A percentile compares a stretch with the other conserved stretches of the same genome.
These are phyloP conservation scores for Rhazya stricta DNA, from an alignment of 257 asterid species.

Conservation along the genomic window DNA sequence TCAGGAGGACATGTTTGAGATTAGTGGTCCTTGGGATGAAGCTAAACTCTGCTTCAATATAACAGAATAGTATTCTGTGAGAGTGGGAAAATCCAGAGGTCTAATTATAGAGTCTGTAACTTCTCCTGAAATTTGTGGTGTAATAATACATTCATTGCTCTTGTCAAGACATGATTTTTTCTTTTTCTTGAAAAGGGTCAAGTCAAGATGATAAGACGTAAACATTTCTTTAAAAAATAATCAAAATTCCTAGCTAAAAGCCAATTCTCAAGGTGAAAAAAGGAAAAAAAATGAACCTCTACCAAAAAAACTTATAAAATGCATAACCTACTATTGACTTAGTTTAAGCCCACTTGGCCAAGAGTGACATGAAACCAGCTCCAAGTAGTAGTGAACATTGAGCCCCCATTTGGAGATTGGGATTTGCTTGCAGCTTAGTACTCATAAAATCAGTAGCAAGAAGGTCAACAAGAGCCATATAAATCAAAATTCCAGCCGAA, in stretches of 20 bases:
- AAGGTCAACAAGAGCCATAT: slow-evolving; percentile 37
- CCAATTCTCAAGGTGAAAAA: no score
- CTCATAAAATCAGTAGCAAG: slow-evolving; percentile 31
- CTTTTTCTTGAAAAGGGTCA: no score
- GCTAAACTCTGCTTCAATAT: slow-evolving; percentile 83
- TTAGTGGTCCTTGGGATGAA: slow-evolving; percentile 97
- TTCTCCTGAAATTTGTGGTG: not conserved
- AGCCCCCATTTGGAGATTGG: slow-evolving; percentile 21
- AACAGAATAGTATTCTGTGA: slow-evolving; percentile 33
- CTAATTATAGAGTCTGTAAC: not conserved
- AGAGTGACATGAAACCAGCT: slow-evolving; percentile 27
- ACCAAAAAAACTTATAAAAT: not conserved
- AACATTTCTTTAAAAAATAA: no score
- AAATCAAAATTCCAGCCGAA: slow-evolving; percentile 32
- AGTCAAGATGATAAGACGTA: no score
- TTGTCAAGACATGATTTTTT: no score
- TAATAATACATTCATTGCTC: no score
- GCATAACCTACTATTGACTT: not conserved
- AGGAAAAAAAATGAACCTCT: no score
- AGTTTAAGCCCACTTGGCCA: slow-evolving; percentile 29
- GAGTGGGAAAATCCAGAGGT: not conserved
- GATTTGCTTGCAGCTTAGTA: slow-evolving; percentile 19
- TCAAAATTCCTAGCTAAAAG: no score
- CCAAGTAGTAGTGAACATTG: slow-evolving; percentile 28
- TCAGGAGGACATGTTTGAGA: slow-evolving; percentile 89